These are phyloP conservation scores for Magnusiomyces ingens DNA, from an alignment of 1,139 yeast genomes.

Conservation along the genomic window DNA sequence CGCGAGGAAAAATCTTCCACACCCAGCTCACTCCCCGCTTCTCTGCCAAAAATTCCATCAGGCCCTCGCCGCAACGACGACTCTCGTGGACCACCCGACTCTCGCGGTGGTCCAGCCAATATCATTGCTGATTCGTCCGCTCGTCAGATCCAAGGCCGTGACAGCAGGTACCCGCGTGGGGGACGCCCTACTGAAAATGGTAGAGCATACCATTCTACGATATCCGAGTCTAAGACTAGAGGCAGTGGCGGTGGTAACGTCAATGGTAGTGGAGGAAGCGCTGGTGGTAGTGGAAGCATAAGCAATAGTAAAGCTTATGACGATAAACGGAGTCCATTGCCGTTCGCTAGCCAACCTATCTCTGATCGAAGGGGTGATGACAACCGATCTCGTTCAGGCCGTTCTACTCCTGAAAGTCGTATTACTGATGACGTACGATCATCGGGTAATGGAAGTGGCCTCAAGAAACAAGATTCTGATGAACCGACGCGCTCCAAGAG, in stretches of 20 bases:
- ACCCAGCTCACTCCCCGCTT: constrained; percentile 16
- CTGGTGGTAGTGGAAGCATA: not conserved
- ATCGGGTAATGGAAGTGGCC: not conserved
- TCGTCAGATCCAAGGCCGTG: not conserved
- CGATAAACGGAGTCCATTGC: not conserved
- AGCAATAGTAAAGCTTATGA: not conserved
- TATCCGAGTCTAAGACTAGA: not conserved
- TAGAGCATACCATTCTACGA: not conserved
- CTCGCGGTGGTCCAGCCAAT: not conserved
- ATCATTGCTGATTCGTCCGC: not conserved
- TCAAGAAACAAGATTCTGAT: not conserved
- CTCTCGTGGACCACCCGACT: not conserved
- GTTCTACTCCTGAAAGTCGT: not conserved
- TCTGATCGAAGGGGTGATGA: not conserved
- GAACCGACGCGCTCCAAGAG: not conserved
- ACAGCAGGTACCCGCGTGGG: not conserved
- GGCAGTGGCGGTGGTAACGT: not conserved
- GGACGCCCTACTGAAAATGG: no score
- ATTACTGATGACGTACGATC: not conserved
- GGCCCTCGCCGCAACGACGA: constrained; percentile 17
- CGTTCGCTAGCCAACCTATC: not conserved
- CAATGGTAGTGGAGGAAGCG: not conserved
- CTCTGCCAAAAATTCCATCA: constrained; percentile 22
- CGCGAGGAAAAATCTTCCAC: not conserved
- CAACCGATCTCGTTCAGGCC: not conserved